Evolutionary conservation across 495 filamentous ascomycete genomes (phyloP).

Genomic region (Tetracladium marchalianum): DNA sequence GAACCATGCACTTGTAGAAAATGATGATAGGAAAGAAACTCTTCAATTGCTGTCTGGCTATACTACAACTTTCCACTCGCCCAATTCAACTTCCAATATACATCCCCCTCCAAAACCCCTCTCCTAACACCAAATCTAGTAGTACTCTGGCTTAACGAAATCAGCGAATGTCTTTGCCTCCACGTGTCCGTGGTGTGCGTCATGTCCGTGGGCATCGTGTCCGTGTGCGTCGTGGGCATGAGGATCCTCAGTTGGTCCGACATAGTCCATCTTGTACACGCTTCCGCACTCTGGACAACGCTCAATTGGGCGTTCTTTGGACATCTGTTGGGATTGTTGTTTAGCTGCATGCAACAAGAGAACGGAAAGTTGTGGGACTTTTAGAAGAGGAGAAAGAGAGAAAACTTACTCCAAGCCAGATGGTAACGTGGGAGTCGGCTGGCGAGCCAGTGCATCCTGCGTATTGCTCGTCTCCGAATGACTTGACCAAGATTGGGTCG

Average conservation of each 20-base stretch:
- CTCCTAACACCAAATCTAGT: slow-evolving; percentile 35
- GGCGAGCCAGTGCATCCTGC: slow-evolving; percentile 92
- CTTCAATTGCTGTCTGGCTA: background rate
- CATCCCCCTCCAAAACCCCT: slow-evolving; percentile 1
- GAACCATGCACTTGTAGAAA: too few species aligned
- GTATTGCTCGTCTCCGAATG: slow-evolving; percentile 92
- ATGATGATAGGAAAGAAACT: too few species aligned
- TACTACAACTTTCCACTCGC: slow-evolving; percentile 5
- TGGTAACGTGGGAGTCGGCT: slow-evolving; percentile 79
- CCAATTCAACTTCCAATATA: background rate
- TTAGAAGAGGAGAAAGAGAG: background rate
- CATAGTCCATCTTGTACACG: slow-evolving; percentile 93
- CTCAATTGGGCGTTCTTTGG: slow-evolving; percentile 81
- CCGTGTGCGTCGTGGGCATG: slow-evolving; percentile 42
- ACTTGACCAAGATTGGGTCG: slow-evolving; percentile 80
- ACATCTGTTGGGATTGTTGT: slow-evolving; percentile 42
- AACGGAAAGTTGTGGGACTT: slow-evolving; percentile 1
- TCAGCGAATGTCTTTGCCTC: slow-evolving; percentile 91
- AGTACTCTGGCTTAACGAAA: slow-evolving; percentile 86
- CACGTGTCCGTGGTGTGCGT: slow-evolving; percentile 21
- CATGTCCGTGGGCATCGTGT: slow-evolving; percentile 22
- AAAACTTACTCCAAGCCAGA: slow-evolving; percentile 84
- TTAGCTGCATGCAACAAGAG: background rate
- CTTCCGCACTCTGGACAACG: slow-evolving; percentile 93
- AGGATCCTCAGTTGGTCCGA: slow-evolving; percentile 67